A percentile compares a stretch with the other conserved stretches of the same genome.
Conservation (phyloP, 140 eudicot genomes). For the Stevia rebaudiana region DNA sequence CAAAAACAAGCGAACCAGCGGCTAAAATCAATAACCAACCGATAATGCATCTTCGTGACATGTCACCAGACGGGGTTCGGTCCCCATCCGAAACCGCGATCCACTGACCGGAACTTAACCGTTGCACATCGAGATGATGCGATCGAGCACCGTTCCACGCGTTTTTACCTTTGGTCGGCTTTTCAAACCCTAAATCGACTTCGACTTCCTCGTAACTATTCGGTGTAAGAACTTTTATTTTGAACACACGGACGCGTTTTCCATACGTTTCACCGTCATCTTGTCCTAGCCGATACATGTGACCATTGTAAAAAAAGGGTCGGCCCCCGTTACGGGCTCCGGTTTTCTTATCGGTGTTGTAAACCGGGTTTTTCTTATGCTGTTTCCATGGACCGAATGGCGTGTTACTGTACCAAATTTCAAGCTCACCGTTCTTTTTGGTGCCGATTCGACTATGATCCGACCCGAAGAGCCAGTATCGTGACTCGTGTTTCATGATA, state of each 20-base stretch:
- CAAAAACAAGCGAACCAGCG: constrained; percentile 39
- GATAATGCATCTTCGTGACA: constrained; percentile 36
- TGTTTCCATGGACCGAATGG: constrained; percentile 88
- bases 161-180: constrained; percentile 55
- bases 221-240: constrained; percentile 50
- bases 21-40: constrained; percentile 53
- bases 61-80: constrained; percentile 68
- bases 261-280: constrained; percentile 49
- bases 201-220: constrained; percentile 59
- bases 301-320: constrained; percentile 57
- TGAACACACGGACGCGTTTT: constrained; percentile 53
- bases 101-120: constrained; percentile 62
- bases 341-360: constrained; percentile 25
- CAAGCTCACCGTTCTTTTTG: constrained; percentile 65
- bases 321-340: constrained; percentile 93
- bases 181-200: constrained; percentile 47
- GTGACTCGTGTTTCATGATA: constrained; percentile 47
- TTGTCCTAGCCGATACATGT: constrained; percentile 70
- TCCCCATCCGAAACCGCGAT: constrained; percentile 81
- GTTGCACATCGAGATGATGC: constrained; percentile 86
- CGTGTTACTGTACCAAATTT: constrained; percentile 73
- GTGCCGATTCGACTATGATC: constrained; percentile 47
- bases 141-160: constrained; percentile 85
- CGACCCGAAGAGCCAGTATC: constrained; percentile 82
- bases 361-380: constrained; percentile 69